Evolutionary conservation across 768 basidiomycete species (phyloP).

Genomic region (Phallus indusiatus): DNA sequence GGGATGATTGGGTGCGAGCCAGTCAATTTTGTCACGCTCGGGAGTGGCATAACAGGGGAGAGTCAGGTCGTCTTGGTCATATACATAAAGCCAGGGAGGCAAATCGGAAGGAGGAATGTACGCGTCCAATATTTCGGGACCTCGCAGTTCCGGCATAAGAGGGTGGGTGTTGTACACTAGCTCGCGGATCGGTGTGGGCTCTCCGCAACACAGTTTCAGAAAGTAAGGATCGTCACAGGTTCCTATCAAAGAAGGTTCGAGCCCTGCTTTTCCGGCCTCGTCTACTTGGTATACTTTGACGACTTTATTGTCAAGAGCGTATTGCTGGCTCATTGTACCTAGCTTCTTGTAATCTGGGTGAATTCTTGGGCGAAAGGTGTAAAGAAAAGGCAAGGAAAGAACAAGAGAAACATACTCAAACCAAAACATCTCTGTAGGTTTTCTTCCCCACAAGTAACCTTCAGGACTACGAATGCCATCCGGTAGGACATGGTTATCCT

Average conservation of each 20-base stretch:
- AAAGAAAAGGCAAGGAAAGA: background rate
- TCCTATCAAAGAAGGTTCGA: background rate
- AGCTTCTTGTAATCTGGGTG: background rate
- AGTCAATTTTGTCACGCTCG: background rate
- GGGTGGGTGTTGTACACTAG: background rate
- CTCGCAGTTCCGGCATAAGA: background rate
- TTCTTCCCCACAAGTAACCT: background rate
- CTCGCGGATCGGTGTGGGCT: background rate
- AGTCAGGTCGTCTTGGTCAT: background rate
- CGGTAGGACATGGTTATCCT: background rate
- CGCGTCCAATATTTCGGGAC: background rate
- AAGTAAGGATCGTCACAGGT: background rate
- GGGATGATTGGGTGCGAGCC: background rate
- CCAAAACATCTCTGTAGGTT: background rate
- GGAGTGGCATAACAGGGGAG: background rate
- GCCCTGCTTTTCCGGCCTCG: background rate
- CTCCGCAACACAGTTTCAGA: background rate
- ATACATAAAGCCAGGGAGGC: background rate
- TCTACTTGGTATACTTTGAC: background rate
- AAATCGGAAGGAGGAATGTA: background rate
- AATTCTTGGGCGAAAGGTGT: background rate
- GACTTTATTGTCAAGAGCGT: background rate
- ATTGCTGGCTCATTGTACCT: background rate
- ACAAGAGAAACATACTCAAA: background rate
- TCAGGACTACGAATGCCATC: background rate